Evolutionary conservation across 176 grass and related monocot genomes (phyloP), one percentile per base, ranked within the genome.

Genomic region (Oryza nivara): DNA sequence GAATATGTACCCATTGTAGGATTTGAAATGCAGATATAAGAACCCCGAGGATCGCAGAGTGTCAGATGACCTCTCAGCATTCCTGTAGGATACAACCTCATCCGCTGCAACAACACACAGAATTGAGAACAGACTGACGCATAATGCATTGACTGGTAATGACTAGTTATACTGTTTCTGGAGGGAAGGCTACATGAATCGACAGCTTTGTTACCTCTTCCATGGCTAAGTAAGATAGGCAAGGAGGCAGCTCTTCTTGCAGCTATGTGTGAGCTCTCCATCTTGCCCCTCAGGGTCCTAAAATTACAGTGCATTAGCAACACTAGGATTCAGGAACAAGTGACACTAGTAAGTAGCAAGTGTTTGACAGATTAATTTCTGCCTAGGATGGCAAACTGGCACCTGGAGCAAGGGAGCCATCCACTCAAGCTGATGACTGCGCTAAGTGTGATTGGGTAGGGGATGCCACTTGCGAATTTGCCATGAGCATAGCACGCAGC

Each of bases 361-460:
- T 72, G 56, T 44, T 35, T 35, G 30, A 12, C 25, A 26, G 17
- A 67, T 83, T 16, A n/a, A 51, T 68, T 41, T 69, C 12, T 48
- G 23, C 10, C 49, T 20, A 10, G 38, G 34, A 70, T 51, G 35
- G 7, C 71, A 68, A 60, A 68, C 22, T 65, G 68, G 67, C 58
- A 95, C 95, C 95, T 95, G 74, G 91, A 95, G 85, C 95, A 98
- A 76, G 95, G 95, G 63, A 98, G 95, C 95, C 95, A 98, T 49
- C 95, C 92, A 80, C 95, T 98, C 82, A 98, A 76, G 78, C 92
- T 82, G 76, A 98, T 67, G 73, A 90, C 74, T 1, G 79, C 79
- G 26, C 88, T 93, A 30, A 98, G 83, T 56, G 80, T 73, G 35
- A 93, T 92, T 15, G 92, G 92, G 88, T 98, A 98, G 4, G 64